Evolutionary conservation across 306 rosid genomes (phyloP).

Genomic region (Argentina anserina): DNA sequence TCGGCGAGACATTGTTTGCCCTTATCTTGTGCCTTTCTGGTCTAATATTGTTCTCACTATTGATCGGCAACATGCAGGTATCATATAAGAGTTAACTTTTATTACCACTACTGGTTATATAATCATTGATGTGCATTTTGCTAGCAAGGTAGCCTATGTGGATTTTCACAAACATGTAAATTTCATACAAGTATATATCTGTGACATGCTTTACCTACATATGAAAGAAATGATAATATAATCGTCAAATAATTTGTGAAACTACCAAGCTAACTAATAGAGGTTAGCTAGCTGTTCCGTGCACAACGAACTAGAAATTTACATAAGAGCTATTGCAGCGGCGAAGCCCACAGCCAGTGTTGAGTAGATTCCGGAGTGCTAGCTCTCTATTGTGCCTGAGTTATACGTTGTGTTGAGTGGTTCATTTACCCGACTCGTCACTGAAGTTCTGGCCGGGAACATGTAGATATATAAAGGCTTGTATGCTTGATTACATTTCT

Average conservation of each 20-base stretch:
- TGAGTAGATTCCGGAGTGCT: no score
- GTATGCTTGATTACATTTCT: background rate
- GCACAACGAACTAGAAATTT: no score
- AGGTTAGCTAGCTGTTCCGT: no score
- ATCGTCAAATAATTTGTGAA: background rate
- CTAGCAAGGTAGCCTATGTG: background rate
- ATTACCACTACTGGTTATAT: background rate
- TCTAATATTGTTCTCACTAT: conserved; percentile 55
- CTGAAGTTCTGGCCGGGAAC: background rate
- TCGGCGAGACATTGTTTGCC: conserved; percentile 70
- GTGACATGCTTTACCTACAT: background rate
- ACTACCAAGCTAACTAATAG: no score
- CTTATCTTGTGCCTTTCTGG: conserved; percentile 60
- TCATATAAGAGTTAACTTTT: background rate
- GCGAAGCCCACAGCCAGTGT: no score
- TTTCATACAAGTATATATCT: background rate
- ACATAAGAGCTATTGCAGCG: no score
- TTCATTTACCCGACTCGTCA: background rate
- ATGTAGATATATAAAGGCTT: background rate
- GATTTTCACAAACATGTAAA: background rate
- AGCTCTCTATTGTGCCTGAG: background rate
- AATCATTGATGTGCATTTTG: background rate
- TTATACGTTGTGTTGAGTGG: background rate
- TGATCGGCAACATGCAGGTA: conserved; percentile 97
- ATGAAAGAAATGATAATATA: background rate